Conservation (phyloP, 164 flowering plant species). For the Paratinospora sagittata region DNA sequence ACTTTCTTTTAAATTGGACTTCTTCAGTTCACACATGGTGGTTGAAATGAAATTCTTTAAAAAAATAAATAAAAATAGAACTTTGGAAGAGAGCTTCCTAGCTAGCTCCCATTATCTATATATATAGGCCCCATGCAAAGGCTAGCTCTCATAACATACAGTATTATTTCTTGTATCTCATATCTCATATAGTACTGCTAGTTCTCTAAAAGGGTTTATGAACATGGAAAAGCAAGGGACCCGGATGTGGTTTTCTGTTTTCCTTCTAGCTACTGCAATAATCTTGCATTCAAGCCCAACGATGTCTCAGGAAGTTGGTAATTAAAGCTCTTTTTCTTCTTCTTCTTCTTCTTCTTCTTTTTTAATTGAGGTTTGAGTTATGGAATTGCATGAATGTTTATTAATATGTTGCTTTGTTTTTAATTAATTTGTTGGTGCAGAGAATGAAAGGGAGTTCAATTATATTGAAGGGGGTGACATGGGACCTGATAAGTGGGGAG, state of each 20-base stretch:
- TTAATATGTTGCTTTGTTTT: too few species aligned
- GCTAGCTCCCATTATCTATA: neutral
- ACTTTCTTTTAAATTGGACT: neutral
- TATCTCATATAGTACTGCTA: too few species aligned
- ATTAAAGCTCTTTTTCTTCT: neutral
- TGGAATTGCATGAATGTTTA: too few species aligned
- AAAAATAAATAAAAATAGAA: too few species aligned
- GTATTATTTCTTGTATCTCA: too few species aligned
- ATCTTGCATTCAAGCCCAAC: slow-evolving; percentile 14
- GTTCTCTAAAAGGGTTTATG: neutral
- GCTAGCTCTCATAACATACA: too few species aligned
- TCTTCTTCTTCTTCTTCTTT: too few species aligned
- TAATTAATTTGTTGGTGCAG: slow-evolving; percentile 25
- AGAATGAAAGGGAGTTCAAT: slow-evolving; percentile 43
- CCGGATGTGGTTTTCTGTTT: slow-evolving; percentile 3
- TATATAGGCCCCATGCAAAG: neutral
- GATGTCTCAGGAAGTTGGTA: slow-evolving; percentile 38
- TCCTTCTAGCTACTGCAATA: slow-evolving; percentile 10
- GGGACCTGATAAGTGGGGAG: slow-evolving; percentile 54
- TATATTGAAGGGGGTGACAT: slow-evolving; percentile 22
- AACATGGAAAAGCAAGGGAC: neutral
- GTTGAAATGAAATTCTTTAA: neutral
- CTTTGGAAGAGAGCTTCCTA: too few species aligned
- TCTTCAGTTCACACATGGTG: neutral
- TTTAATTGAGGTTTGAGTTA: too few species aligned